Percentiles rank a stretch among this genome's conserved stretches.
phyloP scores from a whole-genome alignment of 1,284 basidiomycete genomes.

The Leccinum griseonigrum region DNA sequence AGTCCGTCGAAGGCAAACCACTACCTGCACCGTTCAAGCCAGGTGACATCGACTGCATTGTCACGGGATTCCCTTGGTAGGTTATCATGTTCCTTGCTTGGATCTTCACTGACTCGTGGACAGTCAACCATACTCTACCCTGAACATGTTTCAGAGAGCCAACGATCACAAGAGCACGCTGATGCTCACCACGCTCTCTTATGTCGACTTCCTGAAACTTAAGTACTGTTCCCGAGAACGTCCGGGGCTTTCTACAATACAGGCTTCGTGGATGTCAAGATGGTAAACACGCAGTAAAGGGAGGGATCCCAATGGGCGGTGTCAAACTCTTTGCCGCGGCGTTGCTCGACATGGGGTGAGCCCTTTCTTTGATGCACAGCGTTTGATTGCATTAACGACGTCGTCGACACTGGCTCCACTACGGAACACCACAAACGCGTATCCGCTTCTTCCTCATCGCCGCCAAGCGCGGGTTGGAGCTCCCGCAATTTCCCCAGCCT shows the following conservation, averaged over 20 bases:
- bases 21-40: constrained; percentile 46
- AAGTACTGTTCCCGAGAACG: constrained; percentile 70
- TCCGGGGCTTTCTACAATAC: constrained; percentile 61
- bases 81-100: neutral
- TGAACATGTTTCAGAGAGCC: constrained; percentile 55
- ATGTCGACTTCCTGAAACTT: constrained; percentile 59
- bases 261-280: constrained; percentile 52
- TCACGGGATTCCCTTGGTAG: constrained; percentile 75
- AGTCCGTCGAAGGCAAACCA: constrained; percentile 36
- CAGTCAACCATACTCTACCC: constrained; percentile 54
- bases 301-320: constrained; percentile 65
- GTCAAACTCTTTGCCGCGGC: constrained; percentile 61
- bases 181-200: constrained; percentile 43
- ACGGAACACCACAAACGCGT: constrained; percentile 69
- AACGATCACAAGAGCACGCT: constrained; percentile 55
- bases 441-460: constrained; percentile 71
- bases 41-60: constrained; percentile 56
- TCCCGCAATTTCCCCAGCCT: constrained; percentile 67
- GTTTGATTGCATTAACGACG: neutral
- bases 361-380: neutral
- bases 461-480: constrained; percentile 45
- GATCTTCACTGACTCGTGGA: neutral
- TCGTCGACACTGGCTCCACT: constrained; percentile 37
- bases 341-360: constrained; percentile 61
- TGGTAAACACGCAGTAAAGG: constrained; percentile 46